Evolutionary conservation across 2,329 filamentous ascomycete species (phyloP).

Genomic region (Ustilaginoidea virens): DNA sequence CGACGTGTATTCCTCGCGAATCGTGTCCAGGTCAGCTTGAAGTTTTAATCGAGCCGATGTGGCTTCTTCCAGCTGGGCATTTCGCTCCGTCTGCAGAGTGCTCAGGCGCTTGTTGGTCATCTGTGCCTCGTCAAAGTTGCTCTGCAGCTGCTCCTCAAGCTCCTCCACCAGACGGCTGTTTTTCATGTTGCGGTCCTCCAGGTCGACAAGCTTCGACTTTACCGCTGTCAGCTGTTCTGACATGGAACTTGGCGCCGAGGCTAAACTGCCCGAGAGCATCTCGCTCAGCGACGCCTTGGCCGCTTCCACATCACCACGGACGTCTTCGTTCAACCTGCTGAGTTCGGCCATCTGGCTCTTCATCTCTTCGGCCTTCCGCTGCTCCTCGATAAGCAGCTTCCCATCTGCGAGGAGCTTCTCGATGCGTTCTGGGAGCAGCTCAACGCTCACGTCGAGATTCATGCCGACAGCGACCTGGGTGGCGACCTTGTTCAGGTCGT

Average conservation of each 20-base stretch:
- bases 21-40: slow-evolving; percentile 52
- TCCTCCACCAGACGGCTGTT: slow-evolving; percentile 86
- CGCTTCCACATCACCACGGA: slow-evolving; percentile 46
- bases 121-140: slow-evolving; percentile 88
- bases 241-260: slow-evolving; percentile 28
- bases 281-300: slow-evolving; percentile 39
- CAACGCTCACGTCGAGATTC: slow-evolving; percentile 48
- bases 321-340: slow-evolving; percentile 39
- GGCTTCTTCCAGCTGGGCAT: slow-evolving; percentile 64
- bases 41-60: slow-evolving; percentile 46
- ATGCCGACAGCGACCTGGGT: slow-evolving; percentile 45
- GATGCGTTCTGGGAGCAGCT: slow-evolving; percentile 49
- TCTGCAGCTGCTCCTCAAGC: slow-evolving; percentile 89
- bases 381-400: slow-evolving; percentile 42
- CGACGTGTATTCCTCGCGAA: slow-evolving; percentile 54
- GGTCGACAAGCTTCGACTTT: slow-evolving; percentile 47
- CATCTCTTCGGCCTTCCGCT: slow-evolving; percentile 42
- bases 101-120: slow-evolving; percentile 73
- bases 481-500: slow-evolving; percentile 49
- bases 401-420: slow-evolving; percentile 40
- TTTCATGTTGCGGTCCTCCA: slow-evolving; percentile 65
- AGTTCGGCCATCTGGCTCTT: slow-evolving; percentile 39
- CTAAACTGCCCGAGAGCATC: slow-evolving; percentile 34
- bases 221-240: slow-evolving; percentile 43
- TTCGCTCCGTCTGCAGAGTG: slow-evolving; percentile 59